Evolutionary conservation across 176 grass and related monocot species (phyloP), one percentile per base, ranked within the genome.

Genomic region (Hordeum vulgare): DNA sequence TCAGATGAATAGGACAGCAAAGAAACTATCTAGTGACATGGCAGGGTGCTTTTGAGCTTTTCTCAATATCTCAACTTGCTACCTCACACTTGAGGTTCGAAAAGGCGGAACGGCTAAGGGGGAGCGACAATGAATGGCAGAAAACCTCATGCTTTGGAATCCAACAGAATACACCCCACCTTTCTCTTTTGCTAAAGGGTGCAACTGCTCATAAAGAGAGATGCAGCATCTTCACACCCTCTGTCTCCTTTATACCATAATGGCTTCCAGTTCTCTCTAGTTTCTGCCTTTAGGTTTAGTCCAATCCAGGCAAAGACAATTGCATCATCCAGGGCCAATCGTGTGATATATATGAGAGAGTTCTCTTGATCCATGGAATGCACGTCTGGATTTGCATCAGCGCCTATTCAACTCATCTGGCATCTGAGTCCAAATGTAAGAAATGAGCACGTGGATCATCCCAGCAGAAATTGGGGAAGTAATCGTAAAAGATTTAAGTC

Each of bases 1-100:
- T 74, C 45, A 35, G 57, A 77, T 81, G 40, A 70, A 54, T 59
- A 64, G 20, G 51, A 28, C 47, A 6, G 61, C 66, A 69, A 86
- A 76, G 66, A 91, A 91, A 88, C 79, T 77, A 94, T 94, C 78
- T 69, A 39, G 76, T 91, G 83, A 91, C 83, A 10, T 88, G 89
- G 84, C 67, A 18, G 49, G 23, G 39, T 71, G 8, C 84, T 91
- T 94, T 89, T 74, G 89, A 71, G 64, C 80, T 91, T 89, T 94
- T 94, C 42, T 18, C 6, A 74, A 74, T 66, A 87, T 78, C 72
- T 87, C 45, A 71, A 73, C 74, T 47, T 14, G 75, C 84, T 15
- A 64, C 65, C 66, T 84, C 86, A 89, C 69, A 29, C 74, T 74
- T 20, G 51, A 89, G 61, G 84, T 89, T 89, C 77, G 59, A 39